phyloP scores from a whole-genome alignment of 306 rosid species.

The Prunus campanulata region DNA sequence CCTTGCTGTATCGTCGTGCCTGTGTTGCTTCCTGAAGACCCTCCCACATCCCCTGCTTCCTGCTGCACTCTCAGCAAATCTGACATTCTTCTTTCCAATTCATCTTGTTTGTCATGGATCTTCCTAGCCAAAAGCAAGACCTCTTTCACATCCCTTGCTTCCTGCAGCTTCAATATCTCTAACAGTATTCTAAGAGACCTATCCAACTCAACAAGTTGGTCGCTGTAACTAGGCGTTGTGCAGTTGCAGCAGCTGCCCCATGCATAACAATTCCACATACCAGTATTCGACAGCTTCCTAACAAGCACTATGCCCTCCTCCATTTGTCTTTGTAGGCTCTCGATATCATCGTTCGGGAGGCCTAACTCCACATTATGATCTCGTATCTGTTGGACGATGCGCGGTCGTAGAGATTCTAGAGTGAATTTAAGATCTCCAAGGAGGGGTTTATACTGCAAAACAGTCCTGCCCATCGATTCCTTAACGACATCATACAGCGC shows the following conservation, averaged over 20 bases:
- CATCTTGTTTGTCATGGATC: neutral
- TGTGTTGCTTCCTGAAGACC: neutral
- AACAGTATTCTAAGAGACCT: neutral
- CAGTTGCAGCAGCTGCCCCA: neutral
- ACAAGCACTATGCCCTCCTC: neutral
- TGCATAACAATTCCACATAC: neutral
- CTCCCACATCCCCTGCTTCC: neutral
- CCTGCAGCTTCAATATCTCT: neutral
- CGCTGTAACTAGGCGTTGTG: neutral
- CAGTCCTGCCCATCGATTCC: neutral
- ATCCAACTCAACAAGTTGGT: slow-evolving; percentile 14
- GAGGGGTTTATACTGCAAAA: neutral
- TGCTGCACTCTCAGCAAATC: neutral
- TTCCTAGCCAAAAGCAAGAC: neutral
- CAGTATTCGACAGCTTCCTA: neutral
- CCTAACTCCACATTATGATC: neutral
- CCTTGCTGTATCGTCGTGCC: neutral
- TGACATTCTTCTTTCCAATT: neutral
- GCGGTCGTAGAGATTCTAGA: neutral
- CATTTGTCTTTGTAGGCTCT: neutral
- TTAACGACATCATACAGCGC: slow-evolving; percentile 1
- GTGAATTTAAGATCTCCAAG: neutral
- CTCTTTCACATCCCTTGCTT: neutral
- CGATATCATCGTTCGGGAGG: neutral
- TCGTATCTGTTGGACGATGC: slow-evolving; percentile 3